Conservation (phyloP, 1,284 basidiomycete species). For the Inonotus obliquus region DNA sequence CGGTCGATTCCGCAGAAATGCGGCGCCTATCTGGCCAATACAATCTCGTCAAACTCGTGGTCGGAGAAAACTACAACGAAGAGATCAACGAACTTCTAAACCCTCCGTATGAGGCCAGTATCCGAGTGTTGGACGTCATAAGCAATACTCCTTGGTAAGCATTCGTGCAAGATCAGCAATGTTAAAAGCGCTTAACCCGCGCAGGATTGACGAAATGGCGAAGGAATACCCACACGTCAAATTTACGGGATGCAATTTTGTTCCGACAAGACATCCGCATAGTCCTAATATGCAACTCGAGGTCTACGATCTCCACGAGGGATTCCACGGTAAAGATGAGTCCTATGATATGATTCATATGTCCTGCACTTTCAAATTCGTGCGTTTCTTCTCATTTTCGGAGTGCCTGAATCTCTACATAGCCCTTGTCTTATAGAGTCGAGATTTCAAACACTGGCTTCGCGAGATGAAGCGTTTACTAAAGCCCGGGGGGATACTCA, state of each 20-base stretch:
- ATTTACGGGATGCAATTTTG: slow-evolving; percentile 17
- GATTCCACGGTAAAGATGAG: slow-evolving; percentile 14
- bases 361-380: slow-evolving; percentile 15
- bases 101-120: slow-evolving; percentile 12
- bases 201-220: slow-evolving; percentile 19
- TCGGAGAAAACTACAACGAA: slow-evolving; percentile 3
- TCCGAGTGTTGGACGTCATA: slow-evolving; percentile 15
- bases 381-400: not conserved
- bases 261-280: slow-evolving; percentile 16
- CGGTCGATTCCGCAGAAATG: slow-evolving; percentile 17
- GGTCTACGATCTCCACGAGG: slow-evolving; percentile 16
- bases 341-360: slow-evolving; percentile 16
- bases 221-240: slow-evolving; percentile 18
- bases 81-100: slow-evolving; percentile 16
- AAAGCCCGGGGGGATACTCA: slow-evolving; percentile 11
- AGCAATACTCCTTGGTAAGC: slow-evolving; percentile 18
- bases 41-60: slow-evolving; percentile 12
- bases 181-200: not conserved
- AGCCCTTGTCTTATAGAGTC: slow-evolving; percentile 1
- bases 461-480: slow-evolving; percentile 13
- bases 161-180: not conserved
- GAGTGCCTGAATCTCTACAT: too few relatives aligned
- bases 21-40: slow-evolving; percentile 13
- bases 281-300: slow-evolving; percentile 14
- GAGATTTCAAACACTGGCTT: slow-evolving; percentile 15